Conservation (phyloP, 2,329 filamentous ascomycete species). For the Fusarium subglutinans region DNA sequence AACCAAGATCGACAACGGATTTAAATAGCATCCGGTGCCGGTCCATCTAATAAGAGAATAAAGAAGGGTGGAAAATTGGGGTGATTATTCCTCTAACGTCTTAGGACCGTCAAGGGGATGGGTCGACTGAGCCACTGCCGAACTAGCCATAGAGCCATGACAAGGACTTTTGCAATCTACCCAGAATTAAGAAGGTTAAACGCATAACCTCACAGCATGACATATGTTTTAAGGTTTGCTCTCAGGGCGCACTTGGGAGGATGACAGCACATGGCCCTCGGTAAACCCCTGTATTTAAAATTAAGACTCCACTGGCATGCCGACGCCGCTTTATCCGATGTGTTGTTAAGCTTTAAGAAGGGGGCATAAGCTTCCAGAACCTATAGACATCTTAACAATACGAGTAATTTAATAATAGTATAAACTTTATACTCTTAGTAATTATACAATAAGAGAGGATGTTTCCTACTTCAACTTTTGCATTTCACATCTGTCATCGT, state of each 20-base stretch:
- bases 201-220: background rate
- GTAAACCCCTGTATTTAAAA: background rate
- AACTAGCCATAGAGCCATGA: background rate
- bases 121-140: background rate
- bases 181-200: background rate
- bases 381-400: background rate
- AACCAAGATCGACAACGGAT: too few relatives aligned
- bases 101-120: too few relatives aligned
- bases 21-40: too few relatives aligned
- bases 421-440: background rate
- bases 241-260: background rate
- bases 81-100: too few relatives aligned
- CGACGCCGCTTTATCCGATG: background rate
- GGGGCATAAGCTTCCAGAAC: background rate
- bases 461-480: accelerated
- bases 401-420: background rate
- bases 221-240: background rate
- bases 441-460: background rate
- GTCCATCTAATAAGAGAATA: too few relatives aligned
- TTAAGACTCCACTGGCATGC: background rate
- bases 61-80: too few relatives aligned
- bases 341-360: background rate
- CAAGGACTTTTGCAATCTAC: background rate
- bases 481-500: accelerated
- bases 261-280: background rate